phyloP scores from a whole-genome alignment of 345 rosid species.

The Psidium guajava region DNA sequence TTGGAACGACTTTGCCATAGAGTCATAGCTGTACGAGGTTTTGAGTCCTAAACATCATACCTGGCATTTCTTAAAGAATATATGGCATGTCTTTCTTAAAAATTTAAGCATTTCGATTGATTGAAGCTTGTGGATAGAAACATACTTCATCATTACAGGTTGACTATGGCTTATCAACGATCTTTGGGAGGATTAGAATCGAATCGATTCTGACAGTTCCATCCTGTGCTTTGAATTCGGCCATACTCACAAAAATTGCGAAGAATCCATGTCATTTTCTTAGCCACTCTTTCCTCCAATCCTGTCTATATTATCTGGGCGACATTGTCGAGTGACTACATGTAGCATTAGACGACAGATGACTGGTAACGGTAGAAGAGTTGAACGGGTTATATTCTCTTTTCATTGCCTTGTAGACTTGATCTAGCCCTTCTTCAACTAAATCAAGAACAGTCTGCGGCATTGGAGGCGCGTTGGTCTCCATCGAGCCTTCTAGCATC shows the following conservation, averaged over 20 bases:
- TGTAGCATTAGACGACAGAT: constrained; percentile 53
- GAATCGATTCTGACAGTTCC: not conserved
- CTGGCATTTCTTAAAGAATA: not conserved
- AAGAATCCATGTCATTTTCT: not conserved
- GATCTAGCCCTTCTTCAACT: constrained; percentile 77
- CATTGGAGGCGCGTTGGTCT: constrained; percentile 56
- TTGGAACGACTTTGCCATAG: not conserved
- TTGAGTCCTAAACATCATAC: not conserved
- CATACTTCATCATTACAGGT: not conserved
- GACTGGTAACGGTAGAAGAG: constrained; percentile 36
- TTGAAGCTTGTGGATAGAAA: not conserved
- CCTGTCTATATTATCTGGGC: constrained; percentile 36
- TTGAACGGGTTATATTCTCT: constrained; percentile 47
- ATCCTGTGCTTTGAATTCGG: not conserved
- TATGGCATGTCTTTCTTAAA: not conserved
- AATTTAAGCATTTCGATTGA: not conserved
- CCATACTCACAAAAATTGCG: not conserved
- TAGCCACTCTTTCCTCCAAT: not conserved
- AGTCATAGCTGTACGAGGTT: not conserved
- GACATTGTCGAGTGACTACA: constrained; percentile 90
- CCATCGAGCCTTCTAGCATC: constrained; percentile 52
- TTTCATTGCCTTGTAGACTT: constrained; percentile 74
- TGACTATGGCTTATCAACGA: not conserved
- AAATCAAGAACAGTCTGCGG: constrained; percentile 76
- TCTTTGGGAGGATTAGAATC: not conserved